phyloP scores from a whole-genome alignment of 106 monocot species.

The Ottelia alismoides region DNA sequence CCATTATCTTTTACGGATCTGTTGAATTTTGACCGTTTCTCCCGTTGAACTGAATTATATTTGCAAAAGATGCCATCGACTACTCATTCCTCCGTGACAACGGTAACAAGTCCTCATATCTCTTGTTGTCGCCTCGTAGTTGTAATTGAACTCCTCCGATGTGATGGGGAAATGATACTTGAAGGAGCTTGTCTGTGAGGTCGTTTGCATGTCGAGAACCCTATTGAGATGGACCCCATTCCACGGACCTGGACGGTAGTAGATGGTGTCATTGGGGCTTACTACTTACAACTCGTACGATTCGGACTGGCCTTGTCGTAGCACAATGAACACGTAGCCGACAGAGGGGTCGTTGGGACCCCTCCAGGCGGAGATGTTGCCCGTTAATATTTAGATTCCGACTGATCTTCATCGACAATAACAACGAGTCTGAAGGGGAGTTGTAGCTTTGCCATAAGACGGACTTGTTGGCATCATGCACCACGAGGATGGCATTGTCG shows the following conservation, averaged over 20 bases:
- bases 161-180: background rate
- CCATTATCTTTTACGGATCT: no score
- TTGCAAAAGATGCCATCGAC: no score
- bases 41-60: no score
- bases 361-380: constrained; percentile 23
- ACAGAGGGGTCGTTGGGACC: constrained; percentile 18
- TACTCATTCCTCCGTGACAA: no score
- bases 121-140: no score
- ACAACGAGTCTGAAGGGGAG: constrained; percentile 38
- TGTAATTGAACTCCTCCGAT: background rate
- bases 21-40: no score
- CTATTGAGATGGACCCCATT: constrained; percentile 9
- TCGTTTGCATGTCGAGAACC: constrained; percentile 1
- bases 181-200: background rate
- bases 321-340: constrained; percentile 1
- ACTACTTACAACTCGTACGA: background rate
- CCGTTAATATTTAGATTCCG: constrained; percentile 15
- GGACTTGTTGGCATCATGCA: background rate
- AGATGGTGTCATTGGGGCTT: background rate
- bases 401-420: constrained; percentile 39
- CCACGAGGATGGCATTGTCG: constrained; percentile 11
- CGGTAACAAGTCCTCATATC: no score
- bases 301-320: background rate
- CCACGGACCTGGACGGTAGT: constrained; percentile 19
- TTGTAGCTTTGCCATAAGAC: background rate